Base-by-base conservation (phyloP, 768 basidiomycete genomes). In the Kwoniella bestiolae region DNA sequence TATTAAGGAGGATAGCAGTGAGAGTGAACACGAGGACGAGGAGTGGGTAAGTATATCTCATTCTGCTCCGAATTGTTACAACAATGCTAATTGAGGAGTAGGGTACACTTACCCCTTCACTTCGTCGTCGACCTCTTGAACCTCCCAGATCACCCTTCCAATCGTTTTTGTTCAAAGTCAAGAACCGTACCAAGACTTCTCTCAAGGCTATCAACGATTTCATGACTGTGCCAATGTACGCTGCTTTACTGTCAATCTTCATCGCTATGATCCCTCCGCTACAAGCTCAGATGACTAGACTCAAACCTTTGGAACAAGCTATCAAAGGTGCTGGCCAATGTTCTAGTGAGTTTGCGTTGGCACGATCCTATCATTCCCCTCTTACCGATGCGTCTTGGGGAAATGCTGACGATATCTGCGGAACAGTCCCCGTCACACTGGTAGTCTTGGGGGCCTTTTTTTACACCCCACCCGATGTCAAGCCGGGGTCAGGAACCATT, bases 361-460 rank as follows among this genome's bases (percentile, higher is more conserved):
- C n/a, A n/a, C n/a, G n/a, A n/a, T n/a, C n/a, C n/a, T n/a, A n/a
- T n/a, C n/a, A n/a, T n/a, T n/a, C n/a, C n/a, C n/a, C n/a, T n/a
- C n/a, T n/a, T n/a, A n/a, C n/a, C n/a, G n/a, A n/a, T n/a, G n/a
- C n/a, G n/a, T n/a, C n/a, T n/a, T n/a, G n/a, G 35, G 26, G 29
- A 11, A 47, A 32, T 58, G 26, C 55, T 44, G 34, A 53, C 38
- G 5, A 3, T 63, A 45, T 18, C 21, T 49, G 28, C 16, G 41
- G 28, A 2, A 88, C 89, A 9, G 89, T 97, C 66, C 95, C 94
- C 0, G 76, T 97, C 28, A 97, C 94, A 2, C 83, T 96, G 26
- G 85, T 97, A 61, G 92, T 96, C 5, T 88, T 97, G 46, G 94
- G 94, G 11, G 93, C 91, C 14, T 97, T 94, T 83, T 95, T 95